Percentiles rank a stretch among this genome's conserved stretches.
Conservation (phyloP, 805 yeast species). For the Barnettozyma botsteinii region DNA sequence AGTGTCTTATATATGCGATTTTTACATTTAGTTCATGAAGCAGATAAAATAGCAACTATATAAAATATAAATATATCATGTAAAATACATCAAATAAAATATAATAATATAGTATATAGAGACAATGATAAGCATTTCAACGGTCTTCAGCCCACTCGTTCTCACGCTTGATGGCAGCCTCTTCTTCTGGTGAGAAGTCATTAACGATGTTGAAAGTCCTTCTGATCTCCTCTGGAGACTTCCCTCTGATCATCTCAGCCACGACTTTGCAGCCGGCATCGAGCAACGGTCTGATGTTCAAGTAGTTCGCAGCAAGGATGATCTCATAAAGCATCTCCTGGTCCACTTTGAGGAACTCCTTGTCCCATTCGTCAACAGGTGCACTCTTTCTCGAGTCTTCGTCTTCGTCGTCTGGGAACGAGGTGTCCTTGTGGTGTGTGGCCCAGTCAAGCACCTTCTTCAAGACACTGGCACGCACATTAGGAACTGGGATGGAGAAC, state of each 20-base stretch:
- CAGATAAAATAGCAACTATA: background rate
- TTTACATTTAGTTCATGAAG: background rate
- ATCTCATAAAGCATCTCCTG: slow-evolving; percentile 84
- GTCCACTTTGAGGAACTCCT: slow-evolving; percentile 87
- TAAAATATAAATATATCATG: too few species aligned
- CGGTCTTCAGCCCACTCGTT: slow-evolving; percentile 92
- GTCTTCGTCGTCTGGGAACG: slow-evolving; percentile 74
- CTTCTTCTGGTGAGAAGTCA: slow-evolving; percentile 83
- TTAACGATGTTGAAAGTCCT: slow-evolving; percentile 75
- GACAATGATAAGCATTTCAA: too few species aligned
- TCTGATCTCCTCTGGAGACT: slow-evolving; percentile 75
- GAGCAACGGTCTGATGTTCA: slow-evolving; percentile 67
- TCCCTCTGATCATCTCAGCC: slow-evolving; percentile 79
- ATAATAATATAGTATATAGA: too few species aligned
- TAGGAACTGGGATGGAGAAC: slow-evolving; percentile 82
- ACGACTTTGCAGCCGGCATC: slow-evolving; percentile 78
- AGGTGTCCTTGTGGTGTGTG: slow-evolving; percentile 82
- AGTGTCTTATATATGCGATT: too few species aligned
- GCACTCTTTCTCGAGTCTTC: slow-evolving; percentile 83
- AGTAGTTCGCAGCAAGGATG: slow-evolving; percentile 73
- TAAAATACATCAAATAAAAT: too few species aligned
- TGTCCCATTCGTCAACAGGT: slow-evolving; percentile 95
- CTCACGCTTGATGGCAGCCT: slow-evolving; percentile 80
- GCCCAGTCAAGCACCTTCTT: slow-evolving; percentile 95
- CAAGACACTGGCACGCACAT: slow-evolving; percentile 80